A percentile compares a stretch with the other conserved stretches of the same genome.
phyloP scores from a whole-genome alignment of 2,329 filamentous ascomycete species.

The Alternaria sp. region DNA sequence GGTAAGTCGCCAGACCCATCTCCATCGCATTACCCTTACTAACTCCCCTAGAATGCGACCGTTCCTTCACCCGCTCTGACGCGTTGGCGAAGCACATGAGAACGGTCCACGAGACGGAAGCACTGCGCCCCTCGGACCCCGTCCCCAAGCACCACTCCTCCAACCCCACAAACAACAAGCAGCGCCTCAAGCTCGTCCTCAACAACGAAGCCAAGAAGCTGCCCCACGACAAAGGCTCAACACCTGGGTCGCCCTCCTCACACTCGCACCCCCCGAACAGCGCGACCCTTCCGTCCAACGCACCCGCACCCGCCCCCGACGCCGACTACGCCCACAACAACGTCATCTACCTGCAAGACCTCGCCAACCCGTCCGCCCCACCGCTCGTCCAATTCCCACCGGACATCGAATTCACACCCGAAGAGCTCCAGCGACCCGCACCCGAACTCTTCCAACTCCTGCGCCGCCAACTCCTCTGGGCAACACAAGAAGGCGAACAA shows the following conservation, averaged over 20 bases:
- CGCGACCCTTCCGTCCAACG: conserved; percentile 21
- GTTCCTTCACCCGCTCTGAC: conserved; percentile 94
- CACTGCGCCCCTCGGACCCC: conserved; percentile 76
- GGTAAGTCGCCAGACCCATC: conserved; percentile 63
- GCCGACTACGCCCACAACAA: conserved; percentile 60
- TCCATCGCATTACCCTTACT: not conserved
- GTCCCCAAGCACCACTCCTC: conserved; percentile 68
- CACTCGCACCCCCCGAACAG: conserved; percentile 32
- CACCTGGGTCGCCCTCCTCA: conserved; percentile 43
- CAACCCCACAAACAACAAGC: conserved; percentile 54
- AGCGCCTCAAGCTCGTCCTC: conserved; percentile 53
- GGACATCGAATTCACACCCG: conserved; percentile 66
- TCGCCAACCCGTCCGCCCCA: conserved; percentile 65
- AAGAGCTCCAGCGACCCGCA: conserved; percentile 70
- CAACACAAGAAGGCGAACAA: conserved; percentile 68
- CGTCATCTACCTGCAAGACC: conserved; percentile 63
- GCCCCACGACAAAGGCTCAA: conserved; percentile 41
- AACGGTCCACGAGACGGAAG: conserved; percentile 96
- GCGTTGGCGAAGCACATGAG: conserved; percentile 98
- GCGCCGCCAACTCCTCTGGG: conserved; percentile 73
- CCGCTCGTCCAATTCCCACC: conserved; percentile 60
- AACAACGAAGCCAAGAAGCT: conserved; percentile 43
- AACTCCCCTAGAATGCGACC: conserved; percentile 79
- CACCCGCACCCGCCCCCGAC: conserved; percentile 28
- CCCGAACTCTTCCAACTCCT: conserved; percentile 69